Conservation (phyloP, 2,329 filamentous ascomycete genomes). For the Cytospora chrysosperma region DNA sequence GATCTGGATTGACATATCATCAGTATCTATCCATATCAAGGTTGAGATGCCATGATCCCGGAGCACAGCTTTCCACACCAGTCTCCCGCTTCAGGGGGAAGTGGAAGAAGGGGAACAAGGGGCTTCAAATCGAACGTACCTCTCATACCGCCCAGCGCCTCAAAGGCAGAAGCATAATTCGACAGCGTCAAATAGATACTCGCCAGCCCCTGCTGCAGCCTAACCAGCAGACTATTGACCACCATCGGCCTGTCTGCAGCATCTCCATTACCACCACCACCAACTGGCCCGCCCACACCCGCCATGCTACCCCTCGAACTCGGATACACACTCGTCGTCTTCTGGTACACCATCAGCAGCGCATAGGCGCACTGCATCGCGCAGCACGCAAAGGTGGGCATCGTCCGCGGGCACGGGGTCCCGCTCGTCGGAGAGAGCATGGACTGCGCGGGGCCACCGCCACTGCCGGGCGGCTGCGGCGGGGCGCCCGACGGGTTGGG, state of each 20-base stretch:
- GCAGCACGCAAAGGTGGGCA: conserved; percentile 46
- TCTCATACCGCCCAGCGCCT: conserved; percentile 46
- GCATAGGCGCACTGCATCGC: conserved; percentile 48
- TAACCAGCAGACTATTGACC: conserved; percentile 37
- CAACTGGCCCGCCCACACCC: not conserved
- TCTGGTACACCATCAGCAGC: conserved; percentile 43
- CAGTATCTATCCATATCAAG: not conserved
- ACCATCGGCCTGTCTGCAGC: conserved; percentile 22
- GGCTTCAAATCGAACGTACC: conserved; percentile 32
- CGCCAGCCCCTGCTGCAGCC: conserved; percentile 42
- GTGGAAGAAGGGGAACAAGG: too few relatives aligned
- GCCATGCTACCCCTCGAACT: not conserved
- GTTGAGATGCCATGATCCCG: not conserved
- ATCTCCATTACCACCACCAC: not conserved
- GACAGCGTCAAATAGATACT: conserved; percentile 42
- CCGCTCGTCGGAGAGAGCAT: conserved; percentile 38
- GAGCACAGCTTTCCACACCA: too few relatives aligned
- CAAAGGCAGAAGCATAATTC: conserved; percentile 45
- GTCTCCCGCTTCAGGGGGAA: not conserved
- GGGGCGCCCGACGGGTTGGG: conserved; percentile 39
- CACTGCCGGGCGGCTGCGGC: conserved; percentile 32
- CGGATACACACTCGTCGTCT: conserved; percentile 39
- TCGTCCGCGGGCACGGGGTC: conserved; percentile 42
- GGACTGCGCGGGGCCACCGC: too few relatives aligned
- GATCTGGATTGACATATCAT: conserved; percentile 25